phyloP scores from a whole-genome alignment of 164 flowering plant genomes.

The Warburgia ugandensis region DNA sequence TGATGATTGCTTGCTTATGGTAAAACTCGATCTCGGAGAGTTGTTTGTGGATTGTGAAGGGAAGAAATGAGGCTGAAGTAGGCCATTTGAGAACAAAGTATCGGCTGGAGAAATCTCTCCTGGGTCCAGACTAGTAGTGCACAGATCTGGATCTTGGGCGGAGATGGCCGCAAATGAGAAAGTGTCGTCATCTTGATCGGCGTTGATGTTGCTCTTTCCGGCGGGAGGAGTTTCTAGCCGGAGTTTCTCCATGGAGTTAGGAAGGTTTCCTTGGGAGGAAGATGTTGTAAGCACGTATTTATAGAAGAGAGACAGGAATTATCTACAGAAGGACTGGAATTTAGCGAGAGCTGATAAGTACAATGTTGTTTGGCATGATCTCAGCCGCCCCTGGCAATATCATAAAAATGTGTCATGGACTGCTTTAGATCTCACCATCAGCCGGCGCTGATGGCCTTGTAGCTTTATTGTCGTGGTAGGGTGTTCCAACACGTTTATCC shows the following conservation, averaged over 20 bases:
- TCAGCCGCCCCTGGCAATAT: too few species aligned
- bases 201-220: not conserved
- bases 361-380: too few species aligned
- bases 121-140: not conserved
- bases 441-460: too few species aligned
- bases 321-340: too few species aligned
- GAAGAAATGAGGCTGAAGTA: conserved; percentile 5
- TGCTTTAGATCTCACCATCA: too few species aligned
- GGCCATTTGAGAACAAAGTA: conserved; percentile 7
- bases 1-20: conserved; percentile 51
- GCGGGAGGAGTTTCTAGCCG: not conserved
- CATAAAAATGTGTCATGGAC: too few species aligned
- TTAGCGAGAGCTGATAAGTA: too few species aligned
- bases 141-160: not conserved
- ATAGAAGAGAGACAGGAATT: too few species aligned
- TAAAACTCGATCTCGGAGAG: conserved; percentile 25
- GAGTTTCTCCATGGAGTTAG: not conserved
- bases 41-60: not conserved
- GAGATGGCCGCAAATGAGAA: not conserved
- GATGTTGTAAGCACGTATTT: too few species aligned
- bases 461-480: too few species aligned
- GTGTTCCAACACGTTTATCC: too few species aligned
- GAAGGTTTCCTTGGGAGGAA: too few species aligned
- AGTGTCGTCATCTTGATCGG: not conserved
- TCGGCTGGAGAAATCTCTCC: conserved; percentile 7